These are phyloP conservation scores for Zanthoxylum bungeanum DNA, from an alignment of 345 rosid genomes.

Conservation along the genomic window DNA sequence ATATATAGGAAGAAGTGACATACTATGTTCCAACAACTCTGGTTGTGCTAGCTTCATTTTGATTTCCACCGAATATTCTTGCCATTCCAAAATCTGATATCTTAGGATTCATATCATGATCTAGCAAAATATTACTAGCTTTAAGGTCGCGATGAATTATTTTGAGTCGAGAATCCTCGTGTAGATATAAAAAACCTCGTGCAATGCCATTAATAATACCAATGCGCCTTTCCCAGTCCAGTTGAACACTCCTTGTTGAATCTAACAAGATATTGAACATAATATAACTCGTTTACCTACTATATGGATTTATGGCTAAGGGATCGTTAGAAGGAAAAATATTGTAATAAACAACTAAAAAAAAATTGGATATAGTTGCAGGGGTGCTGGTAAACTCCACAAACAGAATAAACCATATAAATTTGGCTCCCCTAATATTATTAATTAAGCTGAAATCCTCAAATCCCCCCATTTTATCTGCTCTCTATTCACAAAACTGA, in stretches of 20 bases:
- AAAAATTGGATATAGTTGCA: too few relatives aligned
- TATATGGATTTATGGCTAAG: too few relatives aligned
- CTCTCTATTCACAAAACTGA: too few relatives aligned
- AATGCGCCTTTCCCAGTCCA: conserved; percentile 21
- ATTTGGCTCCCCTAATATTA: too few relatives aligned
- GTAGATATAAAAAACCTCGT: conserved; percentile 32
- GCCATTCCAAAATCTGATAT: neutral
- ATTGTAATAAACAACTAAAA: too few relatives aligned
- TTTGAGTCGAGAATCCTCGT: conserved; percentile 38
- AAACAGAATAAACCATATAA: too few relatives aligned
- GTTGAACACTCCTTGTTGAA: neutral
- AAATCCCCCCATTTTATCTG: too few relatives aligned
- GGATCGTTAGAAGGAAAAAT: too few relatives aligned
- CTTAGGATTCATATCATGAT: neutral
- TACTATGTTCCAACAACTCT: conserved; percentile 1
- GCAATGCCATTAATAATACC: conserved; percentile 35
- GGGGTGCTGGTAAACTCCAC: too few relatives aligned
- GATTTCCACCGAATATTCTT: neutral
- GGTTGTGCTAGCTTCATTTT: neutral
- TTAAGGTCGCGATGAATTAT: conserved; percentile 31
- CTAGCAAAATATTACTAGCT: conserved; percentile 12
- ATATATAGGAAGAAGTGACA: neutral
- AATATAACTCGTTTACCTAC: neutral
- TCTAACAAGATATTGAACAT: neutral
- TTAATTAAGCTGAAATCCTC: too few relatives aligned